Evolutionary conservation across 768 basidiomycete genomes (phyloP).

Genomic region (Phylloporus sp.): DNA sequence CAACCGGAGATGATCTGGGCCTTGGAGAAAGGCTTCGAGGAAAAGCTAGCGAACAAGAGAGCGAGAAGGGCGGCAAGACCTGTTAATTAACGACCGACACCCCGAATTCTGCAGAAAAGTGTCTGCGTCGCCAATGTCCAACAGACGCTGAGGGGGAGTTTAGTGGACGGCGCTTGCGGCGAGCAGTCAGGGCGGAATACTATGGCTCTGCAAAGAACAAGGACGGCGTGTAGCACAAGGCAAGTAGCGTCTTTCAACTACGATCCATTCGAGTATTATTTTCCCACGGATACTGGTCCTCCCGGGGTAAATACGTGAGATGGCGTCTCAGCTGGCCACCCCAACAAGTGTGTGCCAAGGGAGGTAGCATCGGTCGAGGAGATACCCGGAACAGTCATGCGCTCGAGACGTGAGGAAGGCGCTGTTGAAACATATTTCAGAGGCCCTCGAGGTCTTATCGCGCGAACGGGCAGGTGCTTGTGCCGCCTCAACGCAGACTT

Average conservation of each 20-base stretch:
- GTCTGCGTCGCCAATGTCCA: not conserved
- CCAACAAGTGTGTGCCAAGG: too few species aligned
- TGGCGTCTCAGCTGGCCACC: not conserved
- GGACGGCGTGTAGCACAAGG: not conserved
- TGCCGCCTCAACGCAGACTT: too few species aligned
- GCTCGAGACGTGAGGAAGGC: constrained; percentile 2
- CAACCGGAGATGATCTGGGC: constrained; percentile 18
- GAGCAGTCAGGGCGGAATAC: not conserved
- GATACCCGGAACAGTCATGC: not conserved
- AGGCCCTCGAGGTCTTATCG: not conserved
- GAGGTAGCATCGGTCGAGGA: not conserved
- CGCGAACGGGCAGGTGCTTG: constrained; percentile 1
- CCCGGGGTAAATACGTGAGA: too few species aligned
- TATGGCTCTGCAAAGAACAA: constrained; percentile 1
- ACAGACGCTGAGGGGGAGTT: not conserved
- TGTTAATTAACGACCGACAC: constrained; percentile 2
- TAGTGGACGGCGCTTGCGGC: not conserved
- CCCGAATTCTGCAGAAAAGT: not conserved
- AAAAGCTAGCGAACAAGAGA: constrained; percentile 6
- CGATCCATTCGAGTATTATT: constrained; percentile 16
- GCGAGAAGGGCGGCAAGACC: constrained; percentile 4
- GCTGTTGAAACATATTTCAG: constrained; percentile 1
- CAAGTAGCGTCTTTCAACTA: too few species aligned
- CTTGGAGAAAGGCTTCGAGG: constrained; percentile 12
- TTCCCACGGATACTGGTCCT: too few species aligned